A percentile compares a stretch with the other conserved stretches of the same genome.
Conservation (phyloP, 306 rosid genomes). For the Prunus kanzakura region DNA sequence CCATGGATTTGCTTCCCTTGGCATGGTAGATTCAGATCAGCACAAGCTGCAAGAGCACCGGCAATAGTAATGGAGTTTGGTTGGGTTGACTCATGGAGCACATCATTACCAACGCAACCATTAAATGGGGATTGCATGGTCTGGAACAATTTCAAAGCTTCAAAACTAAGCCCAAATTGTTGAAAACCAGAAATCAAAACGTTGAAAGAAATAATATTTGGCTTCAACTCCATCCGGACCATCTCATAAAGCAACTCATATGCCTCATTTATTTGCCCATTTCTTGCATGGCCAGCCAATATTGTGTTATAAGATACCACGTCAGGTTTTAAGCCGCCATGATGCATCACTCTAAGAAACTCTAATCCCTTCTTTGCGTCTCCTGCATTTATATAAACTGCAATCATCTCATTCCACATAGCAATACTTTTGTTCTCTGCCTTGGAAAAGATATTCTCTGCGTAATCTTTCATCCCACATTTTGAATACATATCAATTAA, state of each 20-base stretch:
- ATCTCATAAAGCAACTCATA: conserved; percentile 39
- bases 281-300: conserved; percentile 41
- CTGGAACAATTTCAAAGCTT: conserved; percentile 40
- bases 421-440: conserved; percentile 30
- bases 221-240: conserved; percentile 25
- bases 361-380: conserved; percentile 25
- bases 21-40: conserved; percentile 28
- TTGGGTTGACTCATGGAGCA: conserved; percentile 5
- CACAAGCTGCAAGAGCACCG: conserved; percentile 47
- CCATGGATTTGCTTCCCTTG: conserved; percentile 56
- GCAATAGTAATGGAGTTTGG: conserved; percentile 33
- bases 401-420: conserved; percentile 48
- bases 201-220: conserved; percentile 39
- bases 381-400: conserved; percentile 31
- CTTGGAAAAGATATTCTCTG: conserved; percentile 24
- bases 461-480: conserved; percentile 27
- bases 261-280: conserved; percentile 36
- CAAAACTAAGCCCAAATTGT: conserved; percentile 43
- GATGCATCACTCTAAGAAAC: conserved; percentile 35
- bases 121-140: conserved; percentile 28
- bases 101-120: conserved; percentile 14
- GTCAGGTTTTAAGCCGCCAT: conserved; percentile 36
- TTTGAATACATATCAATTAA: conserved; percentile 43
- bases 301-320: conserved; percentile 42
- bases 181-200: conserved; percentile 47